A percentile compares a stretch with the other conserved stretches of the same genome.
Evolutionary conservation across 2,329 filamentous ascomycete genomes (phyloP).

Genomic region (Xylariaceae sp.): DNA sequence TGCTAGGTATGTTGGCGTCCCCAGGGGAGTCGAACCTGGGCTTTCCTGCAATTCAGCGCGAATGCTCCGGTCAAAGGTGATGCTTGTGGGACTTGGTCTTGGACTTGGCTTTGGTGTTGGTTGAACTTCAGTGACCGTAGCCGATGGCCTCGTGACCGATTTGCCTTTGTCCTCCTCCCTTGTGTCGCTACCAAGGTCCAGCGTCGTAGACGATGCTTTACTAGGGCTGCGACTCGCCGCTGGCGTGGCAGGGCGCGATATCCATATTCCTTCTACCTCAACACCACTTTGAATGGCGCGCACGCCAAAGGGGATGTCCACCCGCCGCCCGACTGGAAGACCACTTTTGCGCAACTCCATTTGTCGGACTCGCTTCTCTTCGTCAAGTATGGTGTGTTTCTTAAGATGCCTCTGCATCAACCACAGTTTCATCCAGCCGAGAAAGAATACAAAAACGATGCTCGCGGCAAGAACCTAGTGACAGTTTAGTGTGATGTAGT

Average conservation of each 20-base stretch:
- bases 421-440: conserved; percentile 66
- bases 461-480: conserved; percentile 65
- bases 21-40: conserved; percentile 7
- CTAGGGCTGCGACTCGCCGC: conserved; percentile 21
- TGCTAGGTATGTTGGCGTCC: conserved; percentile 3
- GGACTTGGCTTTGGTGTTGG: conserved; percentile 25
- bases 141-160: conserved; percentile 11
- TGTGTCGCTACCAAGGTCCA: conserved; percentile 20
- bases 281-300: conserved; percentile 80
- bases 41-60: conserved; percentile 7
- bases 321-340: conserved; percentile 39
- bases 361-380: conserved; percentile 56
- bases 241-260: conserved; percentile 50
- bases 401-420: conserved; percentile 52
- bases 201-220: conserved; percentile 22
- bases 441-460: conserved; percentile 65
- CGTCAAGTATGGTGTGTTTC: conserved; percentile 61
- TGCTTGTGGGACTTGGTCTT: conserved; percentile 19
- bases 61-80: conserved; percentile 20
- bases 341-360: conserved; percentile 53
- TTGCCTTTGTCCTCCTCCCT: conserved; percentile 25
- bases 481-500: conserved; percentile 16
- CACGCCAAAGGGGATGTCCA: conserved; percentile 79
- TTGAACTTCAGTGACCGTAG: conserved; percentile 20
- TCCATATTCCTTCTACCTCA: conserved; percentile 82